Evolutionary conservation across 225 moss, liverwort and hornwort species (phyloP).

Genomic region (Polytrichum commune): DNA sequence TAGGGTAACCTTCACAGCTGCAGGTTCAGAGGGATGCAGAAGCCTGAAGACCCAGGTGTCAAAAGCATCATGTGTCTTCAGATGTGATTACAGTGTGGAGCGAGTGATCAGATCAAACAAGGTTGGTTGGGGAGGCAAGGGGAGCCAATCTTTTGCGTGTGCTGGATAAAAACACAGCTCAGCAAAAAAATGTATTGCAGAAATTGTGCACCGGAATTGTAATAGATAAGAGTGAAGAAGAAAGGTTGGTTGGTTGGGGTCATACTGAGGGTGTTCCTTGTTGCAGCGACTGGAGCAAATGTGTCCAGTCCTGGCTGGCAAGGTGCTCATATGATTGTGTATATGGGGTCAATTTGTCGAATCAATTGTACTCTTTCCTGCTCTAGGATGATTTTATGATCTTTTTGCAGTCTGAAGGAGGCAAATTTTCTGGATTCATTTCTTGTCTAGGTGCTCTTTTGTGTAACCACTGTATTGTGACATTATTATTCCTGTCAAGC

Average conservation of each 20-base stretch:
- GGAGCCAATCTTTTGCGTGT: background rate
- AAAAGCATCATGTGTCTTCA: background rate
- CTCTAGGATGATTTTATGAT: slow-evolving; percentile 1
- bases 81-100: slow-evolving; percentile 14
- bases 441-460: no score
- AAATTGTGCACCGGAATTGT: background rate
- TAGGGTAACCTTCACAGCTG: slow-evolving; percentile 23
- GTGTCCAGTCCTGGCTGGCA: slow-evolving; percentile 4
- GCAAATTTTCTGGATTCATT: background rate
- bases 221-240: slow-evolving; percentile 6
- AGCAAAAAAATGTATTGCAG: no score
- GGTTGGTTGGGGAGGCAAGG: slow-evolving; percentile 4
- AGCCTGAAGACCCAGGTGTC: slow-evolving; percentile 11
- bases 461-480: background rate
- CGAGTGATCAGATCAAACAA: slow-evolving; percentile 17
- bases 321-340: slow-evolving; percentile 24
- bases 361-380: slow-evolving; percentile 23
- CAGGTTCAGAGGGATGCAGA: slow-evolving; percentile 50
- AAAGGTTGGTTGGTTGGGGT: slow-evolving; percentile 3
- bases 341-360: slow-evolving; percentile 57
- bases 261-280: slow-evolving; percentile 16
- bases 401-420: background rate
- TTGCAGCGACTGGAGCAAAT: background rate
- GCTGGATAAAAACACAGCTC: slow-evolving; percentile 4
- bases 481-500: background rate